Conservation (phyloP, 139 green algal genomes). For the Zygnema cylindricum region DNA sequence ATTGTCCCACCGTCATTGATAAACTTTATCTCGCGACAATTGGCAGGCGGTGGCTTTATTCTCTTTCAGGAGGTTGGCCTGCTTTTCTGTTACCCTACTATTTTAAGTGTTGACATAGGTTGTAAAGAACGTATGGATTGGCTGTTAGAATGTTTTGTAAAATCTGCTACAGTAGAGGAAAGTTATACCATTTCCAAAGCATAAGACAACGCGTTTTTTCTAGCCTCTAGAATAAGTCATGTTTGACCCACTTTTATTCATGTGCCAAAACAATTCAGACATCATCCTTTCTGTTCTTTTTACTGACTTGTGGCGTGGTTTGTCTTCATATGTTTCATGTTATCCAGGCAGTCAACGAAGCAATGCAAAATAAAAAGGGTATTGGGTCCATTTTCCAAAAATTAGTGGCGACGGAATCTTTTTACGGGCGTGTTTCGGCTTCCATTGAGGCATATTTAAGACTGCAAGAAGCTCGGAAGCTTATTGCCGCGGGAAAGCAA, state of each 20-base stretch:
- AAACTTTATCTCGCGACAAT: conserved; percentile 56
- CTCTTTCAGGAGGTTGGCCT: conserved; percentile 31
- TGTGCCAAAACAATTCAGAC: too few species aligned
- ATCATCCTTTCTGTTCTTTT: not conserved
- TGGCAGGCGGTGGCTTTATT: conserved; percentile 32
- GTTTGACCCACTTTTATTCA: too few species aligned
- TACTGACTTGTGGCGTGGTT: not conserved
- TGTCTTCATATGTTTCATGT: not conserved
- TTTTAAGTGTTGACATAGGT: too few species aligned
- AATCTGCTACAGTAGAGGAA: too few species aligned
- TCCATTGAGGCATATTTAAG: not conserved
- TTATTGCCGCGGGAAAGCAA: not conserved
- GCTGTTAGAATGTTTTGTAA: too few species aligned
- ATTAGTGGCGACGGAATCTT: not conserved
- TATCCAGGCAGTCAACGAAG: not conserved
- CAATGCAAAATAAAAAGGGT: not conserved
- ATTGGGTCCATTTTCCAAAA: not conserved
- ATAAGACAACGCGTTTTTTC: too few species aligned
- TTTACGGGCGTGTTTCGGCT: conserved; percentile 16
- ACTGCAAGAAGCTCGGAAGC: not conserved
- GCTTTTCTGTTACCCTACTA: not conserved
- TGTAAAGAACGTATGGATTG: too few species aligned
- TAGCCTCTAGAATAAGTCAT: too few species aligned
- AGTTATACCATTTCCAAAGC: too few species aligned
- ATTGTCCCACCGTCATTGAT: conserved; percentile 44